phyloP scores from a whole-genome alignment of 2,329 filamentous ascomycete genomes.

The Alternaria postmessia region DNA sequence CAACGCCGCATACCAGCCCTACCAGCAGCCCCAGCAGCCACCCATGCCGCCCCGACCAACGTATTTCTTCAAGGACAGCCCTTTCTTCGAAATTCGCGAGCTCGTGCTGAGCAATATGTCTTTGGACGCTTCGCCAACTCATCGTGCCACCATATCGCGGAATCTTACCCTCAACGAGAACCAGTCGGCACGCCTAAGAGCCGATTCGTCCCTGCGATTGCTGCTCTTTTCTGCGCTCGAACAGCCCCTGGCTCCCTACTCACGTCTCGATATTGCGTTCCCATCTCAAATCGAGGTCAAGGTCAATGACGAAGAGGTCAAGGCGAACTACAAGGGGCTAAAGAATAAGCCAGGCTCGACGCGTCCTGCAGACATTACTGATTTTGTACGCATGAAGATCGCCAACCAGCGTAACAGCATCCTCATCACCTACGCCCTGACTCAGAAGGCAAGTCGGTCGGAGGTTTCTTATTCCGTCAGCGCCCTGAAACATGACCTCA shows the following conservation, averaged over 20 bases:
- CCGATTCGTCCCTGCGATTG: conserved; percentile 71
- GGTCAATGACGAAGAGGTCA: conserved; percentile 86
- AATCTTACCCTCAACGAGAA: conserved; percentile 65
- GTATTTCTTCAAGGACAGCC: conserved; percentile 75
- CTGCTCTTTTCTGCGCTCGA: conserved; percentile 85
- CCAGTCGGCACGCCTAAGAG: conserved; percentile 63
- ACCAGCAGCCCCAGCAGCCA: conserved; percentile 28
- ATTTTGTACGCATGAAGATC: conserved; percentile 72
- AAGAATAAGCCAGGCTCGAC: conserved; percentile 98
- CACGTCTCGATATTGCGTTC: conserved; percentile 76
- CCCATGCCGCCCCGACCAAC: conserved; percentile 33
- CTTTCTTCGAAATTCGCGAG: conserved; percentile 79
- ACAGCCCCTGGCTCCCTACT: conserved; percentile 43
- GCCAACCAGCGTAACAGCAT: conserved; percentile 76
- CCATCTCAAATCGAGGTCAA: conserved; percentile 93
- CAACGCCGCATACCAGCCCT: conserved; percentile 19
- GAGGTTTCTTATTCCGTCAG: conserved; percentile 37
- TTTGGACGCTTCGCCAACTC: conserved; percentile 72
- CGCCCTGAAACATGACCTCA: background rate
- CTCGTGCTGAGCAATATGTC: conserved; percentile 70
- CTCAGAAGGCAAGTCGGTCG: conserved; percentile 72
- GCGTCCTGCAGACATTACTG: conserved; percentile 89
- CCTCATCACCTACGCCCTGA: conserved; percentile 90
- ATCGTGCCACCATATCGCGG: conserved; percentile 66
- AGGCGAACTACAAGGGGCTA: conserved; percentile 90